Evolutionary conservation across 495 filamentous ascomycete genomes (phyloP).

Genomic region (Physcia stellaris): DNA sequence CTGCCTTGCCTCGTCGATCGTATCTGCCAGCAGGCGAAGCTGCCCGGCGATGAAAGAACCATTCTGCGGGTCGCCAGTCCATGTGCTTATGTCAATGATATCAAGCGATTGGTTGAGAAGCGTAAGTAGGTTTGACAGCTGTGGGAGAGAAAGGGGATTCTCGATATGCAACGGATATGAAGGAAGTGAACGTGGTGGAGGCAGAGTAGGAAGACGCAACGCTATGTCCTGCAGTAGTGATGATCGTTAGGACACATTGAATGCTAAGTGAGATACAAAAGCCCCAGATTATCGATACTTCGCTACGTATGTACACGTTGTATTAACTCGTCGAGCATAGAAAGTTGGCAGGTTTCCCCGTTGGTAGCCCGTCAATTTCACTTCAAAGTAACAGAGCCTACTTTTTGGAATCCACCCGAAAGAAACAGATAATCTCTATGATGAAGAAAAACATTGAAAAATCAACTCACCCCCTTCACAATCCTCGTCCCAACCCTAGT

Average conservation of each 20-base stretch:
- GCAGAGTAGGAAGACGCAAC: constrained; percentile 33
- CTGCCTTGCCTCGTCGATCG: constrained; percentile 53
- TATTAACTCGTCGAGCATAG: too few relatives aligned
- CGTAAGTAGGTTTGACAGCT: constrained; percentile 54
- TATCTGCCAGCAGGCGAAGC: constrained; percentile 60
- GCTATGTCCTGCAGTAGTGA: constrained; percentile 38
- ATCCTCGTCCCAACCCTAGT: constrained; percentile 68
- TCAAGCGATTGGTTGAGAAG: constrained; percentile 69
- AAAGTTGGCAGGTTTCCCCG: too few relatives aligned
- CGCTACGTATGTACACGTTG: too few relatives aligned
- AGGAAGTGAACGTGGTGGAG: constrained; percentile 29
- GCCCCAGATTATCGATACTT: too few relatives aligned
- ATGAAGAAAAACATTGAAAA: constrained; percentile 1
- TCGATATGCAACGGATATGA: constrained; percentile 28
- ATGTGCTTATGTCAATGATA: constrained; percentile 61
- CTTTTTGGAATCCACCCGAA: background rate
- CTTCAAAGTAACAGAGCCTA: background rate
- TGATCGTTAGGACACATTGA: too few relatives aligned
- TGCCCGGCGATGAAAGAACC: constrained; percentile 64
- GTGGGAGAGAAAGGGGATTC: constrained; percentile 41
- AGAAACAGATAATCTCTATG: background rate
- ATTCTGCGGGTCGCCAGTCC: constrained; percentile 44
- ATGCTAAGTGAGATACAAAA: too few relatives aligned
- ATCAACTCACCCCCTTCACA: constrained; percentile 53
- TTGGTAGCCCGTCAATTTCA: background rate